phyloP scores from a whole-genome alignment of 2,329 filamentous ascomycete species.

The Beauveria brongniartii region DNA sequence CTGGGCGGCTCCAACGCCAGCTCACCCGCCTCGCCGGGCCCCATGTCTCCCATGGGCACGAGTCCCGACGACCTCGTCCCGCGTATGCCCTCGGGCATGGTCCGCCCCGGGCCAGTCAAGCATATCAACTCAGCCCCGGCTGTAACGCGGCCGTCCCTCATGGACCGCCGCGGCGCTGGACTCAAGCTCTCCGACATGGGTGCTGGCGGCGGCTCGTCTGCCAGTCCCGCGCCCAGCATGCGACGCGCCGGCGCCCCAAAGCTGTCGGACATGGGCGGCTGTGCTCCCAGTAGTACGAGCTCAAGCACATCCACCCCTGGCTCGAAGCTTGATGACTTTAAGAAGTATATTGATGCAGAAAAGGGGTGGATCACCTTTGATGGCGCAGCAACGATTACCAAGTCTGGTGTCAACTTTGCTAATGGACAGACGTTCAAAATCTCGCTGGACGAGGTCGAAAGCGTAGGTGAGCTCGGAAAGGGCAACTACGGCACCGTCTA shows the following conservation, averaged over 20 bases:
- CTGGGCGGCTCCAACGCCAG: conserved; percentile 29
- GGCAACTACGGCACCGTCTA: conserved; percentile 98
- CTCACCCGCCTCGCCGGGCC: conserved; percentile 22
- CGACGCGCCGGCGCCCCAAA: conserved; percentile 31
- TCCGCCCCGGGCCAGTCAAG: conserved; percentile 37
- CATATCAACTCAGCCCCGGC: conserved; percentile 47
- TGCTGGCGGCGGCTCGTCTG: conserved; percentile 19
- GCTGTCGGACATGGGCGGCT: conserved; percentile 32
- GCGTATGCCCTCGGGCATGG: conserved; percentile 31
- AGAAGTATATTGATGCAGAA: conserved; percentile 82
- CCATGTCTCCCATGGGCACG: conserved; percentile 26
- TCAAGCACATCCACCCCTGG: conserved; percentile 23
- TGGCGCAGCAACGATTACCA: conserved; percentile 83
- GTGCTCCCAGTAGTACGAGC: conserved; percentile 15
- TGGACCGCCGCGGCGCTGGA: conserved; percentile 50
- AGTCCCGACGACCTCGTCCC: conserved; percentile 35
- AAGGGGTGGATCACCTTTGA: conserved; percentile 88
- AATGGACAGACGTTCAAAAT: conserved; percentile 87
- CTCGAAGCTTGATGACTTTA: conserved; percentile 51
- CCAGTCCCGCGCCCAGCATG: conserved; percentile 18
- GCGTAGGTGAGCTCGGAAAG: conserved; percentile 86
- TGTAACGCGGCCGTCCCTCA: conserved; percentile 50
- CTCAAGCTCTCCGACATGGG: conserved; percentile 53
- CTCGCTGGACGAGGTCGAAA: conserved; percentile 91
- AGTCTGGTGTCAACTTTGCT: conserved; percentile 84